Evolutionary conservation across 2,329 filamentous ascomycete genomes (phyloP), one percentile per base, ranked within the genome.

Genomic region (Pseudogymnoascus sp.): DNA sequence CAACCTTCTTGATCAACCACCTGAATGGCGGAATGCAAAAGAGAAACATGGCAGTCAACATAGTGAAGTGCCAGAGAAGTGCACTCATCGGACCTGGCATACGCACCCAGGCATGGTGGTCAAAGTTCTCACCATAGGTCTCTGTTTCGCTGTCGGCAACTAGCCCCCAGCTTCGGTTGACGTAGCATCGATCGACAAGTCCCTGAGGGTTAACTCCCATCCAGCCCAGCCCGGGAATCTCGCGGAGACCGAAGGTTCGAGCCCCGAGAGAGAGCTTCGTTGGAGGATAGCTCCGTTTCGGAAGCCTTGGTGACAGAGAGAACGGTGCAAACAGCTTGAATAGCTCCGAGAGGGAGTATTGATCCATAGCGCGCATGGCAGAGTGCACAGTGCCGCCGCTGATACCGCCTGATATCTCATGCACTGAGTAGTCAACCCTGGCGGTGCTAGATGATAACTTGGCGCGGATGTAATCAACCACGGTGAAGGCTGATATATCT

Each of bases 311-410:
- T 0, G 84, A 88, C 10, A 84, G 73, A 0, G 80, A 80, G 69
- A 80, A 87, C 10, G 85, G 84, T 23, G 73, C 70, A 62, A 50
- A 25, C 2, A 14, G 21, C 44, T 50, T 50, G 6, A n/a, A 8
- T 5, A 50, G 21, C 5, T 25, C 5, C 4, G 21, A n/a, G 44
- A 82, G 60, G 18, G 76, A 75, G 69, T 80, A 85, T 44, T 74
- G 73, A 21, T 87, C 84, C 63, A 85, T 77, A 18, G 85, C 67
- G 53, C 72, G 81, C 11, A 97, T 74, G 3, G 86, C 77, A 0
- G 91, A 92, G 31, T 83, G 80, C 4, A 92, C 75, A 1, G 89
- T 87, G 53, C 86, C 86, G 16, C 86, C 86, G 12, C 44, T 50
- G 44, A 50, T 25, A 5, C 44, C 44, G 21, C 44, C 44, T 50